phyloP scores from a whole-genome alignment of 345 rosid species.

The Aquilaria malaccensis region DNA sequence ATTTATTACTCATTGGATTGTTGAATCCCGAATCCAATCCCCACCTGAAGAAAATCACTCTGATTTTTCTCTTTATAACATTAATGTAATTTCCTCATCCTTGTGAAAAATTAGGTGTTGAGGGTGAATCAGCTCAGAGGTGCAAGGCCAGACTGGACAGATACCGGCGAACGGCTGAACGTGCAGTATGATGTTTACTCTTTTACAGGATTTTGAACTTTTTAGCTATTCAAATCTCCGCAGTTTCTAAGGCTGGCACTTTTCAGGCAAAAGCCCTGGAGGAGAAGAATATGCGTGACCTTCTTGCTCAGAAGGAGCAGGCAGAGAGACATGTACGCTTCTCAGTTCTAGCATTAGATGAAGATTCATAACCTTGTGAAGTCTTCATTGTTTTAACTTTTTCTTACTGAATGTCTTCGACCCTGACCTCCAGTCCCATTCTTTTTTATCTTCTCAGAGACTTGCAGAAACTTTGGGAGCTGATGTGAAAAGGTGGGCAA shows the following conservation, averaged over 20 bases:
- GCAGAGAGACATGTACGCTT: conserved; percentile 73
- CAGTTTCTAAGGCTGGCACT: conserved; percentile 9
- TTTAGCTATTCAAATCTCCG: not conserved
- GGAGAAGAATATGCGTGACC: conserved; percentile 94
- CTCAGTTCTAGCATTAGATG: conserved; percentile 3
- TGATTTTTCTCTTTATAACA: conserved; percentile 11
- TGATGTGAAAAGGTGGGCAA: conserved; percentile 94
- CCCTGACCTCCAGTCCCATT: not conserved
- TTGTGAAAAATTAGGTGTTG: conserved; percentile 36
- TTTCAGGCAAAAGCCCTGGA: conserved; percentile 91
- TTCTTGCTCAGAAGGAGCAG: conserved; percentile 82
- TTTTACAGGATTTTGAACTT: not conserved
- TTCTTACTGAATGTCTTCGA: conserved; percentile 8
- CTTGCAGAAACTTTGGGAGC: conserved; percentile 82
- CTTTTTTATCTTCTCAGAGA: conserved; percentile 43
- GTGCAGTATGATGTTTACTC: conserved; percentile 45
- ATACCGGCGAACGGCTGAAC: conserved; percentile 86
- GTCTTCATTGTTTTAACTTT: conserved; percentile 1
- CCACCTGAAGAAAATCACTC: not conserved
- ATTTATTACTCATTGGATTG: conserved; percentile 2
- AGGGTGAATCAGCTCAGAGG: conserved; percentile 92
- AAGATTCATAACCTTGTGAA: conserved; percentile 7
- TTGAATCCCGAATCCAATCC: no score
- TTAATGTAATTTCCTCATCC: not conserved
- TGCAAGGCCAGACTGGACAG: conserved; percentile 92